phyloP scores from a whole-genome alignment of 2,329 filamentous ascomycete genomes.

The Aurifilum marmelostoma region DNA sequence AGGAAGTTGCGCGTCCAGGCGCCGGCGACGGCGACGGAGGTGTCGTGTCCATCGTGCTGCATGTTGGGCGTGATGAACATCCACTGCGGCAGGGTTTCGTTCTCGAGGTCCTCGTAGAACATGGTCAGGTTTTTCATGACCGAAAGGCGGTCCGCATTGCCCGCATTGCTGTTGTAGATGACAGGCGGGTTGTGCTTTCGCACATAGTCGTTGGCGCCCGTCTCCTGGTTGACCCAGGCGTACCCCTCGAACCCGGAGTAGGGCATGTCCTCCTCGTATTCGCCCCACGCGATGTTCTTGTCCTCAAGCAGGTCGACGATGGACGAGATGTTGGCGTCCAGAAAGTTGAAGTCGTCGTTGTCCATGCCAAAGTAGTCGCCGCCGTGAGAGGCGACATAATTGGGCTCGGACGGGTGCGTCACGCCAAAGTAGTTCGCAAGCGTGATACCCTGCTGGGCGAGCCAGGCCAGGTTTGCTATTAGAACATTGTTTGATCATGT shows the following conservation, averaged over 20 bases:
- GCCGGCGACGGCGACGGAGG: slow-evolving; percentile 69
- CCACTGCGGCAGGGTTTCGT: slow-evolving; percentile 70
- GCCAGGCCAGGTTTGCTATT: slow-evolving; percentile 55
- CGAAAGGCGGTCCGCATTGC: slow-evolving; percentile 60
- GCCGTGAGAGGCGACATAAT: slow-evolving; percentile 70
- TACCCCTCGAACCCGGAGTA: slow-evolving; percentile 72
- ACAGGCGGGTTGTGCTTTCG: slow-evolving; percentile 78
- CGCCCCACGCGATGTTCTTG: slow-evolving; percentile 66
- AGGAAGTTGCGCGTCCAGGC: slow-evolving; percentile 71
- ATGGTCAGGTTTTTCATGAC: slow-evolving; percentile 74
- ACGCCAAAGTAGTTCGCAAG: slow-evolving; percentile 63
- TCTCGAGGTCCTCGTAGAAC: slow-evolving; percentile 69
- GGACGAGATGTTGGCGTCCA: slow-evolving; percentile 65
- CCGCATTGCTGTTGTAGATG: slow-evolving; percentile 67
- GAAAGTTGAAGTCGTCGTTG: slow-evolving; percentile 65
- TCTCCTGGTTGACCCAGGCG: slow-evolving; percentile 66
- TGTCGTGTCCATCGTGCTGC: slow-evolving; percentile 78
- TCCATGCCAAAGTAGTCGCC: slow-evolving; percentile 77
- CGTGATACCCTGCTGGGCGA: slow-evolving; percentile 65
- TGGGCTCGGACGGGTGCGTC: slow-evolving; percentile 76
- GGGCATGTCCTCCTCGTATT: slow-evolving; percentile 80
- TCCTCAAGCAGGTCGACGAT: slow-evolving; percentile 71
- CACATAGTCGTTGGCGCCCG: slow-evolving; percentile 73
- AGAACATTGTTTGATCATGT: not conserved
- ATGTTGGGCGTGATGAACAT: slow-evolving; percentile 75